Evolutionary conservation across 495 filamentous ascomycete genomes (phyloP), one percentile per base, ranked within the genome.

Genomic region (Filosporella fistucella): DNA sequence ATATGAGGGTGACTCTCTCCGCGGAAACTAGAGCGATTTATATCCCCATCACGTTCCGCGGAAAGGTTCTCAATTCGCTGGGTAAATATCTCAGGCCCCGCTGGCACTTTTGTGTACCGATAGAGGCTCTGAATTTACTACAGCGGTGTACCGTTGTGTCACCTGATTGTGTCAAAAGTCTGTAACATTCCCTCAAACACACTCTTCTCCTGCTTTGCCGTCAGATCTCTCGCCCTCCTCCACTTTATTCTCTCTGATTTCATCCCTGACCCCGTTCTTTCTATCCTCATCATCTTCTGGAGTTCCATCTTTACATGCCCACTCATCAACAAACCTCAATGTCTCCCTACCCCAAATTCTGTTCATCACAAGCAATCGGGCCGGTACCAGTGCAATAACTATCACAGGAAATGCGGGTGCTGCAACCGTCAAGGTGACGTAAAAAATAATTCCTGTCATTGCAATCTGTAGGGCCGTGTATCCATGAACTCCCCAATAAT

Each of bases 231-330:
- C n/a, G n/a, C n/a, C n/a, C n/a, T n/a, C n/a, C n/a, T n/a, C n/a
- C n/a, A n/a, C n/a, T n/a, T n/a, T n/a, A n/a, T 9, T 4, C 35
- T 22, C 25, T 8, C 4, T 33, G 12, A 9, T 12, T 16, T 45
- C 30, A 24, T 35, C 16, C 12, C 9, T 16, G 5, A 24, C 43
- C 13, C 44, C 25, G 42, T 49, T 49, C 25, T 21, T 30, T 37
- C 35, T 30, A 40, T 80, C 73, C 51, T 81, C 76, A 43, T 78
- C 76, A 49, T 78, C 78, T 53, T 85, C 81, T 0, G 76, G 80
- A 1, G 74, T 81, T 1, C 83, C 82, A 41, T 81, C 74, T 23
- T 75, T 71, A 62, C 84, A 87, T n/a, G 84, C 81, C 84, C 83
- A 86, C 3, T 72, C 71, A 61, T 88, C 81, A 5, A 88, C 82